Evolutionary conservation across 2,329 filamentous ascomycete genomes (phyloP).

Genomic region (Cercospora zeae-maydis): DNA sequence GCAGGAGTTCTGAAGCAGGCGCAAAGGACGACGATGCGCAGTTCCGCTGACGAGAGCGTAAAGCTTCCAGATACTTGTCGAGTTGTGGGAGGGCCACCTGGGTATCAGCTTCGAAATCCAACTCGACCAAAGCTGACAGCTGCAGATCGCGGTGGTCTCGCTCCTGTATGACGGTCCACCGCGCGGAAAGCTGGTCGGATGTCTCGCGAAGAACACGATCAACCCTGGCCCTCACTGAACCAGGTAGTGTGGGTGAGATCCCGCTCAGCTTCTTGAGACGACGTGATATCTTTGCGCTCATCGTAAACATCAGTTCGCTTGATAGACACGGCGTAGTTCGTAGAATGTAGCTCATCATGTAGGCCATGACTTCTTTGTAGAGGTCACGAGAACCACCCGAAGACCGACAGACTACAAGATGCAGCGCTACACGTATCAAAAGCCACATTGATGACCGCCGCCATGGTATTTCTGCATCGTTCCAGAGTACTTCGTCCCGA

Average conservation of each 20-base stretch:
- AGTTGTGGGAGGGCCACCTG: constrained; percentile 17
- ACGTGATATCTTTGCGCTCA: constrained; percentile 29
- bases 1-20: constrained; percentile 13
- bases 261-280: constrained; percentile 24
- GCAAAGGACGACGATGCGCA: constrained; percentile 3
- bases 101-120: constrained; percentile 22
- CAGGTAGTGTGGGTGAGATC: background rate
- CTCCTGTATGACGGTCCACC: background rate
- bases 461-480: constrained; percentile 53
- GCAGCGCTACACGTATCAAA: constrained; percentile 56
- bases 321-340: background rate
- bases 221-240: background rate
- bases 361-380: constrained; percentile 16
- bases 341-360: constrained; percentile 46
- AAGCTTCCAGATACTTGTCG: constrained; percentile 18
- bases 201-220: background rate
- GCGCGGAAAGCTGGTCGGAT: background rate
- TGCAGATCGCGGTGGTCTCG: constrained; percentile 9
- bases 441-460: constrained; percentile 62
- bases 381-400: background rate
- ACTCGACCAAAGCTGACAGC: background rate
- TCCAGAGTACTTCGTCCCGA: constrained; percentile 58
- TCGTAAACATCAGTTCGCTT: constrained; percentile 19
- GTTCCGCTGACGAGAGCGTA: constrained; percentile 1
- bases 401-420: constrained; percentile 47